Conservation (phyloP, 2,329 filamentous ascomycete genomes). For the Pseudogymnoascus verrucosus region DNA sequence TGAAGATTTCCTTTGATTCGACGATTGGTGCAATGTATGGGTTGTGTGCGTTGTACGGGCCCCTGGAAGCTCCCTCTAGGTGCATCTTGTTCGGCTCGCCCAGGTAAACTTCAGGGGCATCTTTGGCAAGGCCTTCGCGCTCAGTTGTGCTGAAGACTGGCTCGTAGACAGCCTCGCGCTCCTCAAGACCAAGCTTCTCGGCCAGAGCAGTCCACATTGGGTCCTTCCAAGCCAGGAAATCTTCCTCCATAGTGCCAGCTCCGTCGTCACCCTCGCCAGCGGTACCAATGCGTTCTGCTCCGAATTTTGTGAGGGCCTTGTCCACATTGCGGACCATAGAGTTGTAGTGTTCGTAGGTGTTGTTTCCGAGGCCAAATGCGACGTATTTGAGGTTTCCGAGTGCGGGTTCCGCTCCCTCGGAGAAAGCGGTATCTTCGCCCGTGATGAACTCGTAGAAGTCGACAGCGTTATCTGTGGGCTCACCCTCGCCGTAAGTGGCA, state of each 20-base stretch:
- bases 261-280: conserved; percentile 96
- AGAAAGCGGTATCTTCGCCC: conserved; percentile 73
- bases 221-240: conserved; percentile 98
- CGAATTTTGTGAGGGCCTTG: conserved; percentile 70
- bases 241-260: conserved; percentile 98
- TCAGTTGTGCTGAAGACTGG: conserved; percentile 80
- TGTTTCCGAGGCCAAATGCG: conserved; percentile 93
- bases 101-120: conserved; percentile 78
- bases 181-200: conserved; percentile 78
- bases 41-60: conserved; percentile 93
- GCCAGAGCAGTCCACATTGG: conserved; percentile 91
- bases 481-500: conserved; percentile 95
- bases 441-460: conserved; percentile 97
- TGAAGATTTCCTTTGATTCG: conserved; percentile 87
- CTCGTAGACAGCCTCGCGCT: conserved; percentile 94
- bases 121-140: conserved; percentile 61
- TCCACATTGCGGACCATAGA: conserved; percentile 92
- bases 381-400: conserved; percentile 85
- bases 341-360: conserved; percentile 99
- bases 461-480: conserved; percentile 96
- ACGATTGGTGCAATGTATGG: conserved; percentile 91
- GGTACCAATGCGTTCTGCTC: conserved; percentile 73
- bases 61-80: conserved; percentile 73
- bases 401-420: conserved; percentile 63
- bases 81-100: conserved; percentile 97